phyloP scores from a whole-genome alignment of 257 asterid genomes.

The Paulownia fortunei region DNA sequence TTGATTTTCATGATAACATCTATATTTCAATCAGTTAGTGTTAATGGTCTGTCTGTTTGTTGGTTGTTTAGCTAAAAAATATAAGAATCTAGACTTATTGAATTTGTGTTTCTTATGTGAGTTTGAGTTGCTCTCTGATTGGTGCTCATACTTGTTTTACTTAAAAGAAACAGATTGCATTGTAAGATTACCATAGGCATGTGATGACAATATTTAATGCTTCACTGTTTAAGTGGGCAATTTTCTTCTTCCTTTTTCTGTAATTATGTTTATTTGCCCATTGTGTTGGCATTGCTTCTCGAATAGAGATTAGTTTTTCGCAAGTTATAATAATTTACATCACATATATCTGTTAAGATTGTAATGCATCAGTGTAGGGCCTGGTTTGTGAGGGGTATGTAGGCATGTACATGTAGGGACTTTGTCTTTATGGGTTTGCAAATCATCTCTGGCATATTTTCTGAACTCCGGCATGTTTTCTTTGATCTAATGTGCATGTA shows the following conservation, averaged over 20 bases:
- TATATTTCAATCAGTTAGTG: neutral
- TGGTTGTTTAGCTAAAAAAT: neutral
- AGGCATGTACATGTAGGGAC: neutral
- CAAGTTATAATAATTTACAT: constrained; percentile 1
- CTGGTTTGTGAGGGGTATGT: constrained; percentile 16
- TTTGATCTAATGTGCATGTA: constrained; percentile 32
- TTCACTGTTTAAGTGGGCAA: neutral
- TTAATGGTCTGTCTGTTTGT: neutral
- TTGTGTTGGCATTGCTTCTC: neutral
- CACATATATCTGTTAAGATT: neutral
- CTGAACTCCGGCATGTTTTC: constrained; percentile 10
- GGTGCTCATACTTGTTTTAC: neutral
- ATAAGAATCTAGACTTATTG: neutral
- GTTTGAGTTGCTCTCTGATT: constrained; percentile 13
- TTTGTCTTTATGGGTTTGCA: constrained; percentile 2
- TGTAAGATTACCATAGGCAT: neutral
- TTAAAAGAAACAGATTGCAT: neutral
- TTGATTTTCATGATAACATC: neutral
- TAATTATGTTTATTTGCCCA: neutral
- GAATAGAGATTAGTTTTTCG: neutral
- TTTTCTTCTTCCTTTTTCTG: neutral
- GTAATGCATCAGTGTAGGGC: constrained; percentile 5
- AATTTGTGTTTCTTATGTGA: neutral
- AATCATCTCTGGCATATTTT: constrained; percentile 10
- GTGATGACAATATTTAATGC: neutral